Conservation (phyloP, 129 eudicot genomes). For the Flaveria linearis region DNA sequence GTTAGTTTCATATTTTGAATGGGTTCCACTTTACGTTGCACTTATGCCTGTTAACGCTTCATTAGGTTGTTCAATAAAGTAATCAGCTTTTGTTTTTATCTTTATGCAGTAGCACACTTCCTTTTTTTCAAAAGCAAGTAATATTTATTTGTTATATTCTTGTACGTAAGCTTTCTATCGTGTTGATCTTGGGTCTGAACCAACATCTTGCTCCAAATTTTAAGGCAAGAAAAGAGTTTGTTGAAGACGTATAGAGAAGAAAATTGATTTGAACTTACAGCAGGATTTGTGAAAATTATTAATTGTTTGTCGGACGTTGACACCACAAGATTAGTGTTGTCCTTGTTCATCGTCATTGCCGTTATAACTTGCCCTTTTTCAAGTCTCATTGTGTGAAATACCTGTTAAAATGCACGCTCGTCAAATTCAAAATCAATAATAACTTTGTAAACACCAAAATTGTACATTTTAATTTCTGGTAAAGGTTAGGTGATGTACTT, state of each 20-base stretch:
- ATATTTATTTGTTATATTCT: no score
- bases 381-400: constrained; percentile 56
- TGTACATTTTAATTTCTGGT: not conserved
- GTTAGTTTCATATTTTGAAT: no score
- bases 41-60: no score
- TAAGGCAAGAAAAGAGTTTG: not conserved
- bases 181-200: no score
- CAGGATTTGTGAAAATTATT: constrained; percentile 85
- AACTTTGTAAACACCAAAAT: not conserved
- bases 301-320: constrained; percentile 77
- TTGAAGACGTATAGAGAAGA: not conserved
- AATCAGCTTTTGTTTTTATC: no score
- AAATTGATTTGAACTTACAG: constrained; percentile 55
- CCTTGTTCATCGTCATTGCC: constrained; percentile 71
- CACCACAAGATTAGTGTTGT: constrained; percentile 81
- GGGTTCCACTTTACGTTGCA: no score
- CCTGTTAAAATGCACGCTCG: constrained; percentile 47
- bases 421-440: not conserved
- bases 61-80: no score
- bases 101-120: no score
- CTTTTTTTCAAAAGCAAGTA: no score
- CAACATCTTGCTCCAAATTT: not conserved
- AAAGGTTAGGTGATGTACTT: not conserved
- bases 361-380: constrained; percentile 70
- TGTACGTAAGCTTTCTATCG: no score